Base-by-base conservation (phyloP, 768 basidiomycete genomes). In the Lepiota subincarnata region DNA sequence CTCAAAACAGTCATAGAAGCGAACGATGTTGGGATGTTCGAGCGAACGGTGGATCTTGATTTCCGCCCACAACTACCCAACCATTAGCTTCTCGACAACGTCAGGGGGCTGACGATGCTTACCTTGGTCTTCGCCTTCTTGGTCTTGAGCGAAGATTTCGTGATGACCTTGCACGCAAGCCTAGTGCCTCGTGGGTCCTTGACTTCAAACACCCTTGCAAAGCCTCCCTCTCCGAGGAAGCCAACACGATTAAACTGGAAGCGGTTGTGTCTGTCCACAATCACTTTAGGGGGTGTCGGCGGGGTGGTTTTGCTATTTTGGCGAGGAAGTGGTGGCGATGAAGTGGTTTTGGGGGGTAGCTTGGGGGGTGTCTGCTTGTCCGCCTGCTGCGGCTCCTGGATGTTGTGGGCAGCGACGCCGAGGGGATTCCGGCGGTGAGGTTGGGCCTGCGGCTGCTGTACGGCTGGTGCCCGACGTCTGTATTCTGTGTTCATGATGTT, bases 81-180 rank as follows among this genome's bases (percentile, higher is more conserved):
- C 2, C 22, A 10, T 1, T 6, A 38, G 28, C 24, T 22, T 19
- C 11, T 6, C n/a, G n/a, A 13, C 10, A 45, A 14, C 37, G 4
- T 1, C 31, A 47, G 40, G 20, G 22, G 48, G 52, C 39, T 35
- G 19, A 38, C 22, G 24, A 11, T 14, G 53, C 77, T 48, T 45
- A 92, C 95, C 82, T 98, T 98, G 14, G 93, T 95, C 71, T 96
- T 96, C 19, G 92, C 94, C 69, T 98, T 98, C 73, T 92, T 96
- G 14, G 92, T 92, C 73, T 90, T 89, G 60, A 99, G 79, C 26
- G 90, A 92, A 20, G 79, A 75, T 72, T 95, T 93, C n/a, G 89
- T 89, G 58, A 99, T 87, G 41, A 97, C 94, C 73, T 99, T 98
- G 70, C 95, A 89, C 10, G 95, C 95, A 48, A 84, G 76, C 35